Conservation (phyloP, 768 basidiomycete species). For the Leccinum subtestaceum region DNA sequence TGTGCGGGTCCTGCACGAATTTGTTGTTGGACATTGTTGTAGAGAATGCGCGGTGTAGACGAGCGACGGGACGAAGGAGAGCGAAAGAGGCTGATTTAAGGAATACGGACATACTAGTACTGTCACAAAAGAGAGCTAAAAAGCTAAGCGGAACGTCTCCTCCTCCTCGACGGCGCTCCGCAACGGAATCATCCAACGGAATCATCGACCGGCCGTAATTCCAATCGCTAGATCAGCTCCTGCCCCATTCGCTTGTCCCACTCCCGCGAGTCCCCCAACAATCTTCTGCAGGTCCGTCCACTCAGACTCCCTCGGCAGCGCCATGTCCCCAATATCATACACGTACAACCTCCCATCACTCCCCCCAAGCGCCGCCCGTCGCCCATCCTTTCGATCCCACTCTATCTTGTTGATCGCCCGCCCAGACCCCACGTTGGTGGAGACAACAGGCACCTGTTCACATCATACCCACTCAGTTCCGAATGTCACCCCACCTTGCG, state of each 20-base stretch:
- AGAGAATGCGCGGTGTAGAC: neutral
- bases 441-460: conserved; percentile 83
- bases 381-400: conserved; percentile 93
- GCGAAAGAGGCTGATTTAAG: neutral
- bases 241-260: conserved; percentile 42
- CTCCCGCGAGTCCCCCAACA: conserved; percentile 62
- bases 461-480: conserved; percentile 1
- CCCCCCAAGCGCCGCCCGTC: conserved; percentile 85
- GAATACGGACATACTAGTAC: conserved; percentile 1
- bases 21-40: conserved; percentile 19
- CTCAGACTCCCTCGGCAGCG: conserved; percentile 82
- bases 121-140: neutral
- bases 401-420: conserved; percentile 92
- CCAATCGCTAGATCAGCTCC: conserved; percentile 30
- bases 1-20: conserved; percentile 40
- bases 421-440: conserved; percentile 73
- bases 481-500: neutral
- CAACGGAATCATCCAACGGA: conserved; percentile 21
- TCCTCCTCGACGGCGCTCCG: conserved; percentile 11
- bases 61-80: neutral
- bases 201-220: conserved; percentile 34
- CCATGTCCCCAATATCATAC: conserved; percentile 93
- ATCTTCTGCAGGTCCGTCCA: conserved; percentile 94
- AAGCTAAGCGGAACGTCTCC: neutral
- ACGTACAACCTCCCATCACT: conserved; percentile 92